phyloP scores from a whole-genome alignment of 2,329 filamentous ascomycete genomes.

The Xylariales sp. region DNA sequence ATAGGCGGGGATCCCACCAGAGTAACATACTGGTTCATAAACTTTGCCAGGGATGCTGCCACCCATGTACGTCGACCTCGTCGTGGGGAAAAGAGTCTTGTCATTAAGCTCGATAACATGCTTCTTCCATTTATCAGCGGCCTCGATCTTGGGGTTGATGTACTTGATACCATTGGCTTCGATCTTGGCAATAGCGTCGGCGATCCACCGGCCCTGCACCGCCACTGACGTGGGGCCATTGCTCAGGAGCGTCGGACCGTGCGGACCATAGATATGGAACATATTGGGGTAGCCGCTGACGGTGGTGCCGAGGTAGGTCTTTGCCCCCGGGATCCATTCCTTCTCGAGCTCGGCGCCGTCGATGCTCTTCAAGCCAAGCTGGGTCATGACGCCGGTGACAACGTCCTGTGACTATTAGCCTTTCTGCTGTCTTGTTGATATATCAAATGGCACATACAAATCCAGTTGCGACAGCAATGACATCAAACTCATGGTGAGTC shows the following conservation, averaged over 20 bases:
- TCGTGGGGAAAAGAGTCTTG: conserved; percentile 42
- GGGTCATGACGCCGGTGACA: conserved; percentile 6
- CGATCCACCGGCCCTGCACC: conserved; percentile 53
- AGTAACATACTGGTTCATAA: conserved; percentile 46
- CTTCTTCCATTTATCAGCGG: conserved; percentile 44
- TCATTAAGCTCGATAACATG: conserved; percentile 42
- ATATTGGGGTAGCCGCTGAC: conserved; percentile 23
- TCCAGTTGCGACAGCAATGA: conserved; percentile 40
- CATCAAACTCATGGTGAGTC: conserved; percentile 37
- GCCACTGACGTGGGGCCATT: conserved; percentile 53
- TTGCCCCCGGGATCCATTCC: conserved; percentile 28
- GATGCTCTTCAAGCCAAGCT: conserved; percentile 37
- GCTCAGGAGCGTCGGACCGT: conserved; percentile 50
- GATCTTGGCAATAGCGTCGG: conserved; percentile 45
- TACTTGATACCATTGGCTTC: conserved; percentile 39
- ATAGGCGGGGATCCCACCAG: conserved; percentile 36
- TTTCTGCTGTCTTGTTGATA: background rate
- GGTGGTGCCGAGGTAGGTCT: conserved; percentile 40
- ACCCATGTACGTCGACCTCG: conserved; percentile 51
- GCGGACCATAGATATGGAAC: conserved; percentile 49
- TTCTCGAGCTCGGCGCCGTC: conserved; percentile 30
- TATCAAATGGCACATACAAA: conserved; percentile 30
- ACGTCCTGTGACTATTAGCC: background rate
- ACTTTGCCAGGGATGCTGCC: conserved; percentile 49
- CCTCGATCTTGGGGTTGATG: conserved; percentile 43